Conservation (phyloP, 495 filamentous ascomycete species). For the Sporormia fimetaria region DNA sequence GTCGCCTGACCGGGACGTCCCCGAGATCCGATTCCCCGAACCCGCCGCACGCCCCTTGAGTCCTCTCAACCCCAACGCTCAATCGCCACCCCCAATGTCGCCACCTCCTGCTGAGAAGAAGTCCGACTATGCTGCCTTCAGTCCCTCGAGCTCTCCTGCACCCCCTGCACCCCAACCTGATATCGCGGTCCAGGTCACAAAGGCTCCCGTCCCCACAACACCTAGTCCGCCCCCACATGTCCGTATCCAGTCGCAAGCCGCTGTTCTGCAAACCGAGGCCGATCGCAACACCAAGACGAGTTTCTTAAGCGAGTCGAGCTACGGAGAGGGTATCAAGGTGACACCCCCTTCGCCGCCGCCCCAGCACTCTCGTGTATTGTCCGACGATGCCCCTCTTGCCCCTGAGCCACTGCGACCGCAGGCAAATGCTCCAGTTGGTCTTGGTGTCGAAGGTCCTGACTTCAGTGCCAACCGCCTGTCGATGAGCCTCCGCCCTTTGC, state of each 20-base stretch:
- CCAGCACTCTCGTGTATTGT: not conserved
- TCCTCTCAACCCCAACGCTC: conserved; percentile 1
- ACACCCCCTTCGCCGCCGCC: conserved; percentile 34
- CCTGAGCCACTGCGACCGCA: conserved; percentile 8
- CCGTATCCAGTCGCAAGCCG: conserved; percentile 29
- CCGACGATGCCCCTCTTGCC: not conserved
- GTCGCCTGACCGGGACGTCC: conserved; percentile 1
- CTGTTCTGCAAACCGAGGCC: conserved; percentile 20
- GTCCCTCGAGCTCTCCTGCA: conserved; percentile 3
- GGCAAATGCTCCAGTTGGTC: conserved; percentile 31
- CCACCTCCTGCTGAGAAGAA: too few species aligned
- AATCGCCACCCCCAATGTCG: too few species aligned
- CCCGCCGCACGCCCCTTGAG: conserved; percentile 6
- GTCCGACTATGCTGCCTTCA: conserved; percentile 5
- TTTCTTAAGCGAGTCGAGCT: conserved; percentile 43
- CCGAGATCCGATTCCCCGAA: conserved; percentile 16
- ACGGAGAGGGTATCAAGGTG: conserved; percentile 50
- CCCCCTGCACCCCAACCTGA: conserved; percentile 2
- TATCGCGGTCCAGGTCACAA: conserved; percentile 6
- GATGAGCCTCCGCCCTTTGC: conserved; percentile 84
- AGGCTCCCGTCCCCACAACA: conserved; percentile 8
- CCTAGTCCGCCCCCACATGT: conserved; percentile 25
- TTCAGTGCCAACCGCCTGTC: conserved; percentile 62
- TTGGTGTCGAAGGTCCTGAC: conserved; percentile 45
- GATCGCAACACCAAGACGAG: conserved; percentile 27